Percentiles rank a stretch among this genome's conserved stretches.
phyloP scores from a whole-genome alignment of 2,329 filamentous ascomycete species.

The Monosporascus sp. region DNA sequence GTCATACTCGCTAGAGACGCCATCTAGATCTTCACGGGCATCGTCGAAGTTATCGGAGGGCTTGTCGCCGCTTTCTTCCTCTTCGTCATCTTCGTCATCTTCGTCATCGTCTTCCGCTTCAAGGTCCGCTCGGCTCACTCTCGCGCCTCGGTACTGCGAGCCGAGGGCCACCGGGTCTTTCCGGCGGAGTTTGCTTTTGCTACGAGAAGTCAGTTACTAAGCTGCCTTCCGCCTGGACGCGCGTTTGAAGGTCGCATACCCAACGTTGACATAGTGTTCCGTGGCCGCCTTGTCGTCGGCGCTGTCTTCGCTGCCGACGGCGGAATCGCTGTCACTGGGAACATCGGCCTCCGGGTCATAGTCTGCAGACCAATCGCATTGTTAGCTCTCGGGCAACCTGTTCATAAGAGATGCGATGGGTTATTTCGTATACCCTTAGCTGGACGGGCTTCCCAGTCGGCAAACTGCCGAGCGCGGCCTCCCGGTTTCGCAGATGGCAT shows the following conservation, averaged over 20 bases:
- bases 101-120: slow-evolving; percentile 36
- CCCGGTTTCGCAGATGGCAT: slow-evolving; percentile 34
- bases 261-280: slow-evolving; percentile 81
- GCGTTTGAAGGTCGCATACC: slow-evolving; percentile 35
- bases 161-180: slow-evolving; percentile 65
- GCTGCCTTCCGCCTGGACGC: background rate
- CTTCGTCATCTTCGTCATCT: slow-evolving; percentile 41
- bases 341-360: slow-evolving; percentile 72
- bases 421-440: slow-evolving; percentile 47
- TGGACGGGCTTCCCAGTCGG: slow-evolving; percentile 56
- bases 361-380: slow-evolving; percentile 44
- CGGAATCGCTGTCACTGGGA: slow-evolving; percentile 46
- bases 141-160: slow-evolving; percentile 72
- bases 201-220: slow-evolving; percentile 22
- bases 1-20: slow-evolving; percentile 38
- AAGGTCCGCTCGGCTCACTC: slow-evolving; percentile 60
- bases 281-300: slow-evolving; percentile 58
- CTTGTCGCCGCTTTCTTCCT: slow-evolving; percentile 37
- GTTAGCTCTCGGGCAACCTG: slow-evolving; percentile 7
- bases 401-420: no score
- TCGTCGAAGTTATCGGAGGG: slow-evolving; percentile 25
- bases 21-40: slow-evolving; percentile 17
- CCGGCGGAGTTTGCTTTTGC: slow-evolving; percentile 78
- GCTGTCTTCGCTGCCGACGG: slow-evolving; percentile 46
- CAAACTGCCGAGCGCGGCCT: slow-evolving; percentile 54